These are phyloP conservation scores for Pythium sp. DNA, from an alignment of 352 stramenopile genomes.

Conservation along the genomic window DNA sequence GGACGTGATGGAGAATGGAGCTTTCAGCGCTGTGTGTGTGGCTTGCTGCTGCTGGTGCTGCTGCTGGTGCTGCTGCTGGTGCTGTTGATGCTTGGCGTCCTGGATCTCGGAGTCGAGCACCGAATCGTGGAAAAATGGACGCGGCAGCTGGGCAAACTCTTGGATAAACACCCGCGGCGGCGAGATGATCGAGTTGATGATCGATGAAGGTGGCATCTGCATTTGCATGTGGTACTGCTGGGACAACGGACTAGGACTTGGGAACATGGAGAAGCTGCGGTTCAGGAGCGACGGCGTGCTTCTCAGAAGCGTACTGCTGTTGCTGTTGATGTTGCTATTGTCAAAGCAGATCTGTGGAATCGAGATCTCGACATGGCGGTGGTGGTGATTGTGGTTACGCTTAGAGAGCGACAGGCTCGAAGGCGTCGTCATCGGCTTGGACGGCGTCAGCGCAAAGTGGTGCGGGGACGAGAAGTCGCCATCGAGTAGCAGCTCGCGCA, in stretches of 20 bases:
- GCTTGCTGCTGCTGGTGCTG: neutral
- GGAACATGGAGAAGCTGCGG: slow-evolving; percentile 31
- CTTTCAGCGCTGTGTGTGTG: slow-evolving; percentile 19
- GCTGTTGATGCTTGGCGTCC: slow-evolving; percentile 21
- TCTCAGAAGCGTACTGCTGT: slow-evolving; percentile 44
- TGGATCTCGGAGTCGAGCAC: slow-evolving; percentile 24
- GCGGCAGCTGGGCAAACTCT: slow-evolving; percentile 59
- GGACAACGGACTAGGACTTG: slow-evolving; percentile 35
- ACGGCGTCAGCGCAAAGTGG: slow-evolving; percentile 42
- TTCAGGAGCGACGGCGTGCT: slow-evolving; percentile 61
- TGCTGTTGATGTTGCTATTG: slow-evolving; percentile 26
- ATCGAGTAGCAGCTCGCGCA: slow-evolving; percentile 72
- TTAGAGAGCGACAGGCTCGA: slow-evolving; percentile 35
- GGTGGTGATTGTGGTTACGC: slow-evolving; percentile 41
- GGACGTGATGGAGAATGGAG: slow-evolving; percentile 43
- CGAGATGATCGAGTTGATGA: slow-evolving; percentile 72
- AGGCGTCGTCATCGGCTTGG: slow-evolving; percentile 28
- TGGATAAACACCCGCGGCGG: slow-evolving; percentile 74
- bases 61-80: neutral
- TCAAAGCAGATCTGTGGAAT: slow-evolving; percentile 75
- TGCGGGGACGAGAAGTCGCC: slow-evolving; percentile 65
- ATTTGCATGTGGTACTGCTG: slow-evolving; percentile 22
- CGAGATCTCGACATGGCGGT: slow-evolving; percentile 60
- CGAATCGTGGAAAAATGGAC: slow-evolving; percentile 67
- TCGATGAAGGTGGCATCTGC: slow-evolving; percentile 28